Evolutionary conservation across 805 yeast species (phyloP), one percentile per base, ranked within the genome.

Genomic region (Candida lessepsii): DNA sequence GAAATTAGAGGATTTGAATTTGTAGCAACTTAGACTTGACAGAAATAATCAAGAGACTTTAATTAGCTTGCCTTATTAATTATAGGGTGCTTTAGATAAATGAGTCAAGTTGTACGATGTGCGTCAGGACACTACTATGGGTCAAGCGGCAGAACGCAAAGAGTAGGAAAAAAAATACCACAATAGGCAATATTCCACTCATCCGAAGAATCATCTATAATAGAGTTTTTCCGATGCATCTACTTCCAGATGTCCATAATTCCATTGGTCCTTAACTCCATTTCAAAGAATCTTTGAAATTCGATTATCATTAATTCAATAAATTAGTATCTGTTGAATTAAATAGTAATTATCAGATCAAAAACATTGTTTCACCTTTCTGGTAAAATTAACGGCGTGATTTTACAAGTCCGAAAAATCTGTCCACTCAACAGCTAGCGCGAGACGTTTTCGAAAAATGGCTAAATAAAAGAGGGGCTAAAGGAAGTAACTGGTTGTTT

Each of bases 211-310:
- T 14, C 14, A 15, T 21, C 18, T 14, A 18, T 21, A 14, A 18
- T 14, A 6, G 7, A 32, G 27, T 32, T 32, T 32, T 32, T 32
- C 35, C 35, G 35, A 21, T 14, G 7, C 9, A 8, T 9, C 13
- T 21, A 16, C 13, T 32, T 32, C 35, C 35, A 32, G 15, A 32
- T 15, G 10, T 21, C 35, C 35, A 18, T 20, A 23, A 17, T 21
- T 32, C 35, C 35, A 20, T 32, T 32, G 14, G 11, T 13, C 35
- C 35, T 32, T 21, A 32, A 20, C 27, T 32, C 35, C 35, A 32
- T 9, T 20, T 20, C 9, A 20, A 6, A 10, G 4, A 25, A 5
- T n/a, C 10, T 25, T 25, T 9, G 27, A 25, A 10, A 25, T 25
- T 10, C 8, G 9, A 20, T 20, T 20, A 9, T 9, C 9, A 20